Conservation (phyloP, 169 alveolate genomes). For the Babesia ovata region DNA sequence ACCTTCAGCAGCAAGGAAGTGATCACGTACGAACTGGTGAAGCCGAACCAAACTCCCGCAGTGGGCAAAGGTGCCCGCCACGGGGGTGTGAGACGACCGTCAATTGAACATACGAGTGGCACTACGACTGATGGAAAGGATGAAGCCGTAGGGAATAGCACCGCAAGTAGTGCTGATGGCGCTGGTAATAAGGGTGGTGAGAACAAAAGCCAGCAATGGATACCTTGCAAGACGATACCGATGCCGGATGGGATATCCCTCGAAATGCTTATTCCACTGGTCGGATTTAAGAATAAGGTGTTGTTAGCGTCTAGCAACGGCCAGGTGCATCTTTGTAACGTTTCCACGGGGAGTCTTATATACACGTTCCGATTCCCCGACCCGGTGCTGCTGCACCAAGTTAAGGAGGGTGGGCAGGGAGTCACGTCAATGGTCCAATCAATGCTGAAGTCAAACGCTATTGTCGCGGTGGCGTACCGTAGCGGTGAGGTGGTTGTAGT, state of each 20-base stretch:
- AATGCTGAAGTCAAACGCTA: constrained; percentile 52
- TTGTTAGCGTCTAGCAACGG: constrained; percentile 63
- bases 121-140: background rate
- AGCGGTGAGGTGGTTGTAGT: constrained; percentile 55
- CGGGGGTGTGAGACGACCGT: background rate
- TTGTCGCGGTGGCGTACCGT: constrained; percentile 70
- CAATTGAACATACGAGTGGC: background rate
- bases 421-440: constrained; percentile 65
- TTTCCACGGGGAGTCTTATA: constrained; percentile 64
- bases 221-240: constrained; percentile 37
- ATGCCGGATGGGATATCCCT: constrained; percentile 46
- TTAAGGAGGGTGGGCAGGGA: constrained; percentile 46
- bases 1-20: constrained; percentile 44
- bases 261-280: constrained; percentile 62
- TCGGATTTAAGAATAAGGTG: constrained; percentile 72
- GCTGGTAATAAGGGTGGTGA: background rate
- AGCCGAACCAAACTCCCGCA: background rate
- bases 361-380: constrained; percentile 59
- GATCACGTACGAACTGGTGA: constrained; percentile 20
- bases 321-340: constrained; percentile 67
- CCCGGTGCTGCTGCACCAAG: constrained; percentile 27
- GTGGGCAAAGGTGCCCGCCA: background rate
- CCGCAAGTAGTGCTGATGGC: background rate
- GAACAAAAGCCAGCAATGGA: constrained; percentile 47
- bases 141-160: background rate